Evolutionary conservation across 1,139 yeast genomes (phyloP), one percentile per base, ranked within the genome.

Genomic region (Nakaseomyces glabratus): DNA sequence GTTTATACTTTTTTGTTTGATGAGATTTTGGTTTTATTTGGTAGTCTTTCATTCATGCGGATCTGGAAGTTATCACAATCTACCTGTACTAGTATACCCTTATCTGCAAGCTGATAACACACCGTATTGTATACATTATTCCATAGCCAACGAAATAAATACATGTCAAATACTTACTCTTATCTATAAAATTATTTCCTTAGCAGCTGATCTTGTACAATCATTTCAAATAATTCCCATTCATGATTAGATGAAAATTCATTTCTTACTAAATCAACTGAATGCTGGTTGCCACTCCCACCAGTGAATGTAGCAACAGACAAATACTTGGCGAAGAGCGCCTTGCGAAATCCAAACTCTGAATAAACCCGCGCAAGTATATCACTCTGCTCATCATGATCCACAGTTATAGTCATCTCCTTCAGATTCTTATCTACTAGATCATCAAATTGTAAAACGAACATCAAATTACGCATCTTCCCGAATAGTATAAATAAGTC

Each of bases 271-370:
- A 26, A 6, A 6, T 26, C 30, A 18, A 26, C 11, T 4, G 16
- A 8, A 4, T 17, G 13, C 10, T 4, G 17, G 6, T 7, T 26
- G 7, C 13, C 30, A 4, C 15, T 10, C n/a, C 12, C 14, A 11
- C 18, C 11, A 4, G 13, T 6, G 2, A 26, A 4, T 18, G 11
- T 13, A 11, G 18, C n/a, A 10, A 8, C 6, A 12, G 30, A 17
- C 13, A 26, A 16, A 15, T 26, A 26, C 21, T 18, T 26, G 4
- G n/a, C 4, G 14, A 26, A 17, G 21, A 26, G 15, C 14, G 17
- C 30, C 14, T 18, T 26, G 10, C 15, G 17, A n/a, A 26, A 26
- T 14, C 30, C 30, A 11, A 15, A n/a, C 10, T 26, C 30, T 5
- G 17, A 14, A n/a, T 26, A 26, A 17, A 26, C 11, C 10, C 30